A percentile compares a stretch with the other conserved stretches of the same genome.
These are phyloP conservation scores for Chalciporus sphaerocephalus DNA, from an alignment of 768 basidiomycete species.

Conservation along the genomic window DNA sequence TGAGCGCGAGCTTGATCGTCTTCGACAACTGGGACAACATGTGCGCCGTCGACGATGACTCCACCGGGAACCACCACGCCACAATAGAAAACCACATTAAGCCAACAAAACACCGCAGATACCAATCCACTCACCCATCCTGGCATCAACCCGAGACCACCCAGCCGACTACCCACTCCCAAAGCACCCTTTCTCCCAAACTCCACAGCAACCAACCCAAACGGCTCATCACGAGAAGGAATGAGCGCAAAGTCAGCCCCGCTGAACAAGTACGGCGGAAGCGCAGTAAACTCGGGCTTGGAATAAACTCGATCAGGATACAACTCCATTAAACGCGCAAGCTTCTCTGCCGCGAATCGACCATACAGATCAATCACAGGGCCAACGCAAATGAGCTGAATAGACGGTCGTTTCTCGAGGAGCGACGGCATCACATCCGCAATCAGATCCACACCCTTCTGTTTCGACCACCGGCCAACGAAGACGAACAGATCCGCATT, in stretches of 20 bases:
- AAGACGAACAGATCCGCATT: constrained; percentile 90
- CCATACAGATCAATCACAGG: constrained; percentile 96
- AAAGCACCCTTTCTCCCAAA: constrained; percentile 96
- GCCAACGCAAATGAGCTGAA: constrained; percentile 86
- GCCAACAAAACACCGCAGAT: background rate
- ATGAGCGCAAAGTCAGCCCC: constrained; percentile 95
- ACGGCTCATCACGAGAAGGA: constrained; percentile 94
- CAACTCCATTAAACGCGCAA: constrained; percentile 89
- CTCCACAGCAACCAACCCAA: constrained; percentile 93
- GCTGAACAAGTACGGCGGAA: constrained; percentile 90
- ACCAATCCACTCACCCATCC: constrained; percentile 71
- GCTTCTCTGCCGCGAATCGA: constrained; percentile 91
- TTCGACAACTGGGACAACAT: constrained; percentile 93
- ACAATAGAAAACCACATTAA: background rate
- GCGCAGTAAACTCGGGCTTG: constrained; percentile 94
- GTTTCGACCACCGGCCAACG: constrained; percentile 97
- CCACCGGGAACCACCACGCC: constrained; percentile 97
- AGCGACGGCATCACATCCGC: constrained; percentile 91
- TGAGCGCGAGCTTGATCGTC: constrained; percentile 91
- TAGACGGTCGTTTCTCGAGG: constrained; percentile 77
- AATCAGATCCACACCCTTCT: constrained; percentile 96
- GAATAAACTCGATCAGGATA: constrained; percentile 92
- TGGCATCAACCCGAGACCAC: constrained; percentile 95
- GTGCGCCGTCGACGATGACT: constrained; percentile 87
- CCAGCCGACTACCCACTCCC: constrained; percentile 90